phyloP scores from a whole-genome alignment of 257 asterid genomes.

The Cordia subcordata region DNA sequence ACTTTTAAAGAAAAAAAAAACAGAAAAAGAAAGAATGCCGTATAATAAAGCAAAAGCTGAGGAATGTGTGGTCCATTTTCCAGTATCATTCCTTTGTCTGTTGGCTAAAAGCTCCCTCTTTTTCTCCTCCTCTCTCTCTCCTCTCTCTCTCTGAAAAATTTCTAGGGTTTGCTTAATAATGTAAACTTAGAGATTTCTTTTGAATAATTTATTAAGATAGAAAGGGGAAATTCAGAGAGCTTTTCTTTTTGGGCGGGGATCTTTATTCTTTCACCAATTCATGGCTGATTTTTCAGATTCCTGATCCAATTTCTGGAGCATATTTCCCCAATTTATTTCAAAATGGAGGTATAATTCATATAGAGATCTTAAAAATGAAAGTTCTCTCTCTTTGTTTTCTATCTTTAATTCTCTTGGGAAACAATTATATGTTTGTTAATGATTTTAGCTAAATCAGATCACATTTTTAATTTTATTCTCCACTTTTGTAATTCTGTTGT shows the following conservation, averaged over 20 bases:
- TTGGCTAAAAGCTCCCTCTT: not conserved
- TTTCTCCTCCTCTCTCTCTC: slow-evolving; percentile 6
- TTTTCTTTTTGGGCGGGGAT: too few relatives aligned
- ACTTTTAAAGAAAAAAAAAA: not conserved
- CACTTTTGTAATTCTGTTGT: too few relatives aligned
- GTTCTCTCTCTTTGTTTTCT: not conserved
- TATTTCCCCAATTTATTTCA: slow-evolving; percentile 10
- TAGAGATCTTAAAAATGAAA: not conserved
- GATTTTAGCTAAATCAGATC: too few relatives aligned
- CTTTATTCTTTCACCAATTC: slow-evolving; percentile 14
- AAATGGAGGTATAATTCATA: slow-evolving; percentile 33
- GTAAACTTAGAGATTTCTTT: slow-evolving; percentile 33
- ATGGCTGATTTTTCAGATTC: slow-evolving; percentile 35
- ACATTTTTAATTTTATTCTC: too few relatives aligned
- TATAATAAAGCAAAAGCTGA: slow-evolving; percentile 18
- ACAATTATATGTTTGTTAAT: not conserved
- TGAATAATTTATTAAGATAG: slow-evolving; percentile 3
- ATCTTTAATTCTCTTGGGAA: not conserved
- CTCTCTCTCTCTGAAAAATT: slow-evolving; percentile 14
- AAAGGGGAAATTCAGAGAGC: slow-evolving; percentile 21
- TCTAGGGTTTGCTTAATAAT: slow-evolving; percentile 28
- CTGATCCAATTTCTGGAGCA: slow-evolving; percentile 32
- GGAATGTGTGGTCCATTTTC: slow-evolving; percentile 44
- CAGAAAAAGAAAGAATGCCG: not conserved
- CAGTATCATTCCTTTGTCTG: slow-evolving; percentile 15